phyloP scores from a whole-genome alignment of 2,329 filamentous ascomycete species.

The Blastomyces gilchristii region DNA sequence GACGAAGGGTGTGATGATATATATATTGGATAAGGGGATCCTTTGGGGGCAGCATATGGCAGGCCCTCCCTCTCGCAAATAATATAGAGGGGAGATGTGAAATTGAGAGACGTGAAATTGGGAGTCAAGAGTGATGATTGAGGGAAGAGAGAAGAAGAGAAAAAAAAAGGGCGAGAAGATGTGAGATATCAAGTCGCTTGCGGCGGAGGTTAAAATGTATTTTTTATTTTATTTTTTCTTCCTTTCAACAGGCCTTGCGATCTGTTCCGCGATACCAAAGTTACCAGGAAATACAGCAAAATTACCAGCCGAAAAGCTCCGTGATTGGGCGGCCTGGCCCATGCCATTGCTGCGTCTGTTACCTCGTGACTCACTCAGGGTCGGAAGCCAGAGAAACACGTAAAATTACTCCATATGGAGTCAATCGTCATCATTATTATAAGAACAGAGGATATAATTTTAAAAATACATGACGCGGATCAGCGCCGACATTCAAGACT shows the following conservation, averaged over 20 bases:
- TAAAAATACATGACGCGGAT: background rate
- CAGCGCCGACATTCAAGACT: background rate
- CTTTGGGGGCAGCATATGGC: background rate
- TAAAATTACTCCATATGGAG: too few relatives aligned
- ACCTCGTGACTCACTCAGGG: background rate
- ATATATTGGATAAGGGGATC: background rate
- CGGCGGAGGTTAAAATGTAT: background rate
- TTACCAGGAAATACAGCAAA: constrained; percentile 1
- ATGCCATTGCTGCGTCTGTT: background rate
- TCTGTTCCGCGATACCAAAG: background rate
- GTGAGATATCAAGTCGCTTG: background rate
- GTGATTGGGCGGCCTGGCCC: background rate
- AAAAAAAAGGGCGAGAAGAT: background rate
- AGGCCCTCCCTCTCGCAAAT: background rate
- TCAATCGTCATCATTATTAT: too few relatives aligned
- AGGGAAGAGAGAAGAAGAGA: background rate
- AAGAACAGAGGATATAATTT: too few relatives aligned
- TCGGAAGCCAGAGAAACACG: too few relatives aligned
- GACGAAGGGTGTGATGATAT: background rate
- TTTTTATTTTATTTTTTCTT: background rate
- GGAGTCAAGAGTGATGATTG: background rate
- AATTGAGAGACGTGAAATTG: background rate
- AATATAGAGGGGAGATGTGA: background rate
- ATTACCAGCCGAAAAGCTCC: constrained; percentile 5
- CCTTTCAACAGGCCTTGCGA: too few relatives aligned